A percentile compares a stretch with the other conserved stretches of the same genome.
phyloP scores from a whole-genome alignment of 169 alveolate genomes.

The Perkinsus olseni region DNA sequence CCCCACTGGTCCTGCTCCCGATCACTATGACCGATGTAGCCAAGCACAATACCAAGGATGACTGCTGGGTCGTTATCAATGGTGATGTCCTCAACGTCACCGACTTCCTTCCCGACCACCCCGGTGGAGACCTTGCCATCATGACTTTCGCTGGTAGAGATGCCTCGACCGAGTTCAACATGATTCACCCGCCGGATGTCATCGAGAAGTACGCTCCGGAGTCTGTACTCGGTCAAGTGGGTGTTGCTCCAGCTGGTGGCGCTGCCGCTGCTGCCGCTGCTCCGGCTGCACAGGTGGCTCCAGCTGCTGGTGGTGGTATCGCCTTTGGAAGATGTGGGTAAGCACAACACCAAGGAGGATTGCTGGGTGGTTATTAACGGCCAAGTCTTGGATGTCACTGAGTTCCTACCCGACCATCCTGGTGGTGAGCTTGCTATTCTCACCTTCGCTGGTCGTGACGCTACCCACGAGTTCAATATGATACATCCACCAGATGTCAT shows the following conservation, averaged over 20 bases:
- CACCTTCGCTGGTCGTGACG: constrained; percentile 37
- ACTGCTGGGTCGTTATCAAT: constrained; percentile 45
- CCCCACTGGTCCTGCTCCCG: background rate
- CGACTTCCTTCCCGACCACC: constrained; percentile 39
- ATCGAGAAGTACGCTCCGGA: constrained; percentile 33
- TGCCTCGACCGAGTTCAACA: constrained; percentile 4
- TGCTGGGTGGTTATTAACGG: constrained; percentile 47
- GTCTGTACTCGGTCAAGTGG: constrained; percentile 19
- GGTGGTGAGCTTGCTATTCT: constrained; percentile 47
- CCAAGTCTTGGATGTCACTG: constrained; percentile 47
- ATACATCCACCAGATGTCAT: constrained; percentile 28
- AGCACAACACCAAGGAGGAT: constrained; percentile 13
- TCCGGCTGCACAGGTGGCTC: background rate
- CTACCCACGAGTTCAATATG: background rate
- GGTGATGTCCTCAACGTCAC: constrained; percentile 50
- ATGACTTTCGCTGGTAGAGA: constrained; percentile 39
- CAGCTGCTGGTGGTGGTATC: background rate
- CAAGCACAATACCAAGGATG: constrained; percentile 44
- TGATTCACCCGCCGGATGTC: constrained; percentile 38
- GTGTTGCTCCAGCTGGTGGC: constrained; percentile 7
- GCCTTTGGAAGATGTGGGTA: background rate
- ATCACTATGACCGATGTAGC: constrained; percentile 35
- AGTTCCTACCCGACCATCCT: constrained; percentile 45
- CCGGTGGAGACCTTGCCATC: constrained; percentile 49
- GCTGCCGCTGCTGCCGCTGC: background rate